Base-by-base conservation (phyloP, 805 yeast species). In the Starmerella bombicola region DNA sequence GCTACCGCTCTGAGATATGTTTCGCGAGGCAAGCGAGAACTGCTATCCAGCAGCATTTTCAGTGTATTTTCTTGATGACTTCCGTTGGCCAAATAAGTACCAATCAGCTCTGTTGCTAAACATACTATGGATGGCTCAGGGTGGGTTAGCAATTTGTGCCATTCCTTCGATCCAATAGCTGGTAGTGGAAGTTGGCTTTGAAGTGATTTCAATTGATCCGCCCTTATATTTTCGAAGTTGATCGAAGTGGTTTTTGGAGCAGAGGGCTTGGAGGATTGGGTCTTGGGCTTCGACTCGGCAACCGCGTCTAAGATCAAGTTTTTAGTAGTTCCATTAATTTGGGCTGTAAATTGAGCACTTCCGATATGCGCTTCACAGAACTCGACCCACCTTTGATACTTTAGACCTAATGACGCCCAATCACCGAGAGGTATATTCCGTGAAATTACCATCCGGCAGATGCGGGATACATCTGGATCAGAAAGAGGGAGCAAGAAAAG, bases 51-150 rank as follows among this genome's bases (percentile, higher is more conserved):
- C 2, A 47, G 30, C 26, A 32, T 22, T 12, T 21, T 19, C n/a
- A 47, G 22, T 3, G 46, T 34, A 2, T n/a, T 3, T 4, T 44
- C 47, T 20, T 47, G 50, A 16, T 33, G 42, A 4, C 10, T n/a
- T 10, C 42, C 42, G 20, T 19, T 32, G 4, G 44, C 38, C 9
- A 40, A 33, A 20, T 43, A 47, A 5, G 23, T 25, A 16, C 43
- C 43, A 16, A 41, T 24, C 3, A 29, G 19, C 4, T 41, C 38
- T 4, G 50, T 36, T 8, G 42, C 45, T 1, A 44, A 42, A 10
- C 37, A 35, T 13, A 47, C n/a, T 5, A 40, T 22, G 13, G 16
- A 12, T 15, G 37, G 38, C n/a, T 38, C 30, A 5, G 25, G 18
- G 10, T 24, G 22, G n/a, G 22, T 15, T 5, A 45, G 36, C 2